Evolutionary conservation across 768 basidiomycete species (phyloP).

Genomic region (Trametes coccinea): DNA sequence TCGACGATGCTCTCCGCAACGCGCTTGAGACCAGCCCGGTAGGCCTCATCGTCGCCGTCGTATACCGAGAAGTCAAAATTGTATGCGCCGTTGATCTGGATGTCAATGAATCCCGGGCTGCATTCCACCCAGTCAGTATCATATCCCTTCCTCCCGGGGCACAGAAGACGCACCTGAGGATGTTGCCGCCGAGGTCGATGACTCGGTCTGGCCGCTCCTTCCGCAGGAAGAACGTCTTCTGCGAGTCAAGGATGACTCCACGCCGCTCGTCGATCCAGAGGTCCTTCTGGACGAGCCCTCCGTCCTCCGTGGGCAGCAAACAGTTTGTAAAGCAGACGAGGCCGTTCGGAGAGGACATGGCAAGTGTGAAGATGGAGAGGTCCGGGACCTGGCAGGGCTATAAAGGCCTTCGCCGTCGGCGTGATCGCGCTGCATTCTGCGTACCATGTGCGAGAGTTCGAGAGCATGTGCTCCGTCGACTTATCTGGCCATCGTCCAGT

Average conservation of each 20-base stretch:
- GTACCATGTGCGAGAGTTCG: conserved; percentile 12
- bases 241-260: conserved; percentile 72
- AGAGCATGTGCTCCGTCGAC: conserved; percentile 16
- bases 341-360: conserved; percentile 52
- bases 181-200: conserved; percentile 74
- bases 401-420: neutral
- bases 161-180: conserved; percentile 56
- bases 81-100: conserved; percentile 90
- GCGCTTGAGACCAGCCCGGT: conserved; percentile 63
- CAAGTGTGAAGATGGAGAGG: neutral
- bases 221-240: conserved; percentile 69
- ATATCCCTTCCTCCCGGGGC: neutral
- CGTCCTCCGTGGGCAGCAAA: conserved; percentile 76
- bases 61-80: conserved; percentile 87
- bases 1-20: conserved; percentile 79
- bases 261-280: conserved; percentile 78
- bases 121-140: neutral
- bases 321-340: conserved; percentile 90
- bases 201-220: conserved; percentile 60
- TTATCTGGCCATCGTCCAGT: conserved; percentile 12
- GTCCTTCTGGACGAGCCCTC: conserved; percentile 69
- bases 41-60: conserved; percentile 66
- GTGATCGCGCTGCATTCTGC: conserved; percentile 5
- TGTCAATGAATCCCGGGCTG: conserved; percentile 85
- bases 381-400: neutral